Conservation (phyloP, 805 yeast species). For the Blastobotrys muscicola region DNA sequence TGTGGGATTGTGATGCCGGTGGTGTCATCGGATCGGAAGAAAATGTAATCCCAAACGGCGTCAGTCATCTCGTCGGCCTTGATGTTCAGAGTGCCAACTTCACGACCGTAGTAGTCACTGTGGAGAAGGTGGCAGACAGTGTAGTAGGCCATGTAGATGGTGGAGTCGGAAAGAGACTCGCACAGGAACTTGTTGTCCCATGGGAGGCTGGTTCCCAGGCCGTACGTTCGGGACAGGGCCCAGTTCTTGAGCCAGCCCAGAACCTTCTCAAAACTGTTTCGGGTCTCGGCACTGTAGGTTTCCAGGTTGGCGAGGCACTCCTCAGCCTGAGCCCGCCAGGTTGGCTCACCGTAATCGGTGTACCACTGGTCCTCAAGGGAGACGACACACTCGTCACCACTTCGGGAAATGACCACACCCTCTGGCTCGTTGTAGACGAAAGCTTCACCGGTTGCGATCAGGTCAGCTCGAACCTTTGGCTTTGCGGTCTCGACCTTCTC, state of each 20-base stretch:
- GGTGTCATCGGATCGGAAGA: conserved; percentile 55
- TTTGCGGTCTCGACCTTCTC: conserved; percentile 88
- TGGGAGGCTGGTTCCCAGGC: conserved; percentile 89
- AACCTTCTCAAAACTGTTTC: conserved; percentile 87
- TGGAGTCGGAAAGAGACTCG: conserved; percentile 92
- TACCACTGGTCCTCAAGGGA: conserved; percentile 98
- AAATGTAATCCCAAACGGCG: conserved; percentile 86
- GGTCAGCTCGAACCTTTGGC: conserved; percentile 72
- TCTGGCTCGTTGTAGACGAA: conserved; percentile 95
- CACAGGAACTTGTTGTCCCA: conserved; percentile 94
- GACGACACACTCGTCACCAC: conserved; percentile 94
- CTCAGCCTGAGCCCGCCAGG: conserved; percentile 74
- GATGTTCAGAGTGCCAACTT: conserved; percentile 62
- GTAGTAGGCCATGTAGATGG: conserved; percentile 90
- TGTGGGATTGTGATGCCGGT: conserved; percentile 47
- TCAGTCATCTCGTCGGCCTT: conserved; percentile 80
- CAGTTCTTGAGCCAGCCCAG: conserved; percentile 95
- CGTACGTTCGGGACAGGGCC: conserved; percentile 96
- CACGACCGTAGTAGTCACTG: conserved; percentile 73
- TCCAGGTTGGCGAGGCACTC: conserved; percentile 72
- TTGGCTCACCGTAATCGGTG: conserved; percentile 90
- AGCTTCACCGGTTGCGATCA: conserved; percentile 69
- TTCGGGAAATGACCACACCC: conserved; percentile 77
- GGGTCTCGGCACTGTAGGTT: conserved; percentile 72
- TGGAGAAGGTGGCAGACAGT: conserved; percentile 84